phyloP scores from a whole-genome alignment of 2,329 filamentous ascomycete genomes.

The Pestalotiopsis sp. region DNA sequence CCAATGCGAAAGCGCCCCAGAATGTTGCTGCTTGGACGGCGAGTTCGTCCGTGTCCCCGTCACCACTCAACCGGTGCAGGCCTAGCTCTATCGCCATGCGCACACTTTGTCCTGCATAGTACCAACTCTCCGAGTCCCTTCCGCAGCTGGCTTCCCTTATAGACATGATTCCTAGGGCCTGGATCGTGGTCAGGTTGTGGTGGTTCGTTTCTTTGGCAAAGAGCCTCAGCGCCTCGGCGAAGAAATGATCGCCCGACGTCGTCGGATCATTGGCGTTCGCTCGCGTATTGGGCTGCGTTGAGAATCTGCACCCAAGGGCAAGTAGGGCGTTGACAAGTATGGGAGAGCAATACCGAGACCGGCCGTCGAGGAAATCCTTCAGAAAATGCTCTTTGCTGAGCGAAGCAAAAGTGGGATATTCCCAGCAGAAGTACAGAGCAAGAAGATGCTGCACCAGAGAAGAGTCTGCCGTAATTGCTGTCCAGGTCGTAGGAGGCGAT shows the following conservation, averaged over 20 bases:
- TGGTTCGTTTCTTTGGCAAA: slow-evolving; percentile 60
- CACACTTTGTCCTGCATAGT: slow-evolving; percentile 72
- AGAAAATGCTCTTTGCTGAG: slow-evolving; percentile 74
- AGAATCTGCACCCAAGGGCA: slow-evolving; percentile 70
- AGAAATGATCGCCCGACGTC: slow-evolving; percentile 74
- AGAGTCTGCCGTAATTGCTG: slow-evolving; percentile 59
- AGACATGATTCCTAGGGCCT: slow-evolving; percentile 77
- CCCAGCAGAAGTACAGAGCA: slow-evolving; percentile 73
- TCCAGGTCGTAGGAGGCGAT: slow-evolving; percentile 56
- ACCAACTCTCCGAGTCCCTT: slow-evolving; percentile 73
- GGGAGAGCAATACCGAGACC: slow-evolving; percentile 67
- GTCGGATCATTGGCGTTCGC: slow-evolving; percentile 63
- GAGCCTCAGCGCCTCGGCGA: slow-evolving; percentile 67
- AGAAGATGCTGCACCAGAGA: slow-evolving; percentile 65
- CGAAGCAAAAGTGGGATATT: slow-evolving; percentile 74
- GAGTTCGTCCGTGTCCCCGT: slow-evolving; percentile 56
- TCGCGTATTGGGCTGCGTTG: slow-evolving; percentile 64
- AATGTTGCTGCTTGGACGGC: slow-evolving; percentile 63
- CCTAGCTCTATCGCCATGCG: slow-evolving; percentile 74
- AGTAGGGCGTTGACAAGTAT: slow-evolving; percentile 68
- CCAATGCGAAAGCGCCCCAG: slow-evolving; percentile 64
- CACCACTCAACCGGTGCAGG: slow-evolving; percentile 57
- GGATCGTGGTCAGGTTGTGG: slow-evolving; percentile 69
- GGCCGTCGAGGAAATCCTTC: slow-evolving; percentile 63
- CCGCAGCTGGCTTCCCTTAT: slow-evolving; percentile 75